Percentiles rank a stretch among this genome's conserved stretches.
Conservation (phyloP, 176 grass and related monocot species). For the Bolboschoenus planiculmis region DNA sequence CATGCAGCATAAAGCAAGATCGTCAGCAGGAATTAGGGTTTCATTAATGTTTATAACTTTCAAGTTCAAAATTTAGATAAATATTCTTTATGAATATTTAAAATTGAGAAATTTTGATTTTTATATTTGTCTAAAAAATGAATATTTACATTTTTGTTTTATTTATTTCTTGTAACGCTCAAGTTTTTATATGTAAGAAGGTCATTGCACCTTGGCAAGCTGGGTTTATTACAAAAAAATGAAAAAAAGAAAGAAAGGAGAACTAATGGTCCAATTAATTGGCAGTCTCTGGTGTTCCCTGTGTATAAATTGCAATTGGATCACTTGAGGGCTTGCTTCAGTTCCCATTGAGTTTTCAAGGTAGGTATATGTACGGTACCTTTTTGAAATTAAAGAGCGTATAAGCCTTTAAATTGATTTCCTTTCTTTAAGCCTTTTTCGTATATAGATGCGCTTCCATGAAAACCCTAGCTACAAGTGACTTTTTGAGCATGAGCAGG, state of each 20-base stretch:
- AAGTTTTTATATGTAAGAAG: neutral
- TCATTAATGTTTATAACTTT: too few relatives aligned
- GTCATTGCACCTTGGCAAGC: neutral
- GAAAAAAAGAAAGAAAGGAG: neutral
- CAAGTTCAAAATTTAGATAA: too few relatives aligned
- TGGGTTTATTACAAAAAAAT: too few relatives aligned
- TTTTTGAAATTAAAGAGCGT: conserved; percentile 6
- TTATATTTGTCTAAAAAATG: too few relatives aligned
- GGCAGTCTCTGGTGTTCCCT: neutral
- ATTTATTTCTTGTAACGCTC: neutral
- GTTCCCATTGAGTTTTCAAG: conserved; percentile 18
- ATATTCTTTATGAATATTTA: too few relatives aligned
- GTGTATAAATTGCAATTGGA: neutral
- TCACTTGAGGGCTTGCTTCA: neutral
- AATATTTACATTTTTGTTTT: neutral
- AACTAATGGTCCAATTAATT: neutral
- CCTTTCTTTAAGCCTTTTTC: conserved; percentile 2
- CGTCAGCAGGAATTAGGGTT: too few relatives aligned
- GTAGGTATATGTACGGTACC: conserved; percentile 16
- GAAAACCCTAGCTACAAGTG: conserved; percentile 21
- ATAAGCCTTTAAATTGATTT: conserved; percentile 18
- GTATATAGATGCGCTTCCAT: conserved; percentile 1
- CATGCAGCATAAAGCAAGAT: too few relatives aligned
- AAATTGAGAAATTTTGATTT: too few relatives aligned
- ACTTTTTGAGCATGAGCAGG: conserved; percentile 30